These are phyloP conservation scores for Cruciata laevipes DNA, from an alignment of 257 asterid genomes.

Conservation along the genomic window DNA sequence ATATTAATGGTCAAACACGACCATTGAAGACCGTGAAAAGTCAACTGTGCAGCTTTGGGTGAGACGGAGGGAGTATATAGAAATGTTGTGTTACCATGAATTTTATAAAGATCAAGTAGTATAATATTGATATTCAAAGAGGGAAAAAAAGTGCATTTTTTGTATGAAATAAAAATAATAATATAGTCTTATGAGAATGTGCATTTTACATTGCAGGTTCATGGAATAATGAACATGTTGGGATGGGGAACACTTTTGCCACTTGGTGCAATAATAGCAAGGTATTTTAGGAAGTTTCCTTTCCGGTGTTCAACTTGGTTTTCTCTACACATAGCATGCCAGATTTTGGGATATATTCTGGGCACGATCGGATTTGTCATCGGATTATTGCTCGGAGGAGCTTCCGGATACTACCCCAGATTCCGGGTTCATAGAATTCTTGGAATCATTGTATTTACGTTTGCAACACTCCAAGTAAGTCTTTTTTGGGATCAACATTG, in stretches of 20 bases:
- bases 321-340: conserved; percentile 31
- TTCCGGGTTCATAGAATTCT: conserved; percentile 31
- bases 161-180: too few species aligned
- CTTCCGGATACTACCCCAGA: conserved; percentile 25
- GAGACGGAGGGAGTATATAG: too few species aligned
- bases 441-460: conserved; percentile 36
- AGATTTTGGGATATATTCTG: conserved; percentile 34
- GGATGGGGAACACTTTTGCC: conserved; percentile 68
- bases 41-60: too few species aligned
- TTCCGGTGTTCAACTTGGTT: conserved; percentile 12
- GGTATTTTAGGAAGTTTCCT: conserved; percentile 36
- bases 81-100: too few species aligned
- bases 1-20: too few species aligned
- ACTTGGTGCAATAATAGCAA: conserved; percentile 40
- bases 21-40: too few species aligned
- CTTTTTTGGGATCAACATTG: not conserved
- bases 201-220: conserved; percentile 28
- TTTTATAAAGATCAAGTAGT: too few species aligned
- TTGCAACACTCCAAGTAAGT: conserved; percentile 49
- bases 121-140: too few species aligned
- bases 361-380: conserved; percentile 42
- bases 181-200: not conserved
- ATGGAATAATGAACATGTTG: conserved; percentile 50
- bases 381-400: conserved; percentile 46
- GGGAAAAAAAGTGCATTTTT: too few species aligned